Conservation (phyloP, 2,329 filamentous ascomycete genomes). For the Trichothecium sympodiale region DNA sequence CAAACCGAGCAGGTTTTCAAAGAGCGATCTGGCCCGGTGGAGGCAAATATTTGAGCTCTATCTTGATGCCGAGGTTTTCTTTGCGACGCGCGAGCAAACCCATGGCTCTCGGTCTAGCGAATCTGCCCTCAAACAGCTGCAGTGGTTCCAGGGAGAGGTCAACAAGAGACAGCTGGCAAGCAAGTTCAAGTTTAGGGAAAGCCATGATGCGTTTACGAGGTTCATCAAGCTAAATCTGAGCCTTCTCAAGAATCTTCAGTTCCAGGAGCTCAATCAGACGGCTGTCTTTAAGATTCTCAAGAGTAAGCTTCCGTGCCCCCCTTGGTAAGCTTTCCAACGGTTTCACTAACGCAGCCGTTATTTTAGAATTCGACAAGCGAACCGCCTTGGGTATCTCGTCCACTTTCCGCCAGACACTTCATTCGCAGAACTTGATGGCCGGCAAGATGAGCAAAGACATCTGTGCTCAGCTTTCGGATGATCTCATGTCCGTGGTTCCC, state of each 20-base stretch:
- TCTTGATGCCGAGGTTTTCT: slow-evolving; percentile 69
- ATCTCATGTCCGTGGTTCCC: slow-evolving; percentile 63
- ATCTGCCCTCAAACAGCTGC: slow-evolving; percentile 55
- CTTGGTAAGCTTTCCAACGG: not conserved
- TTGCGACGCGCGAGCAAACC: slow-evolving; percentile 63
- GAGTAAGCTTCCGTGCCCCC: slow-evolving; percentile 36
- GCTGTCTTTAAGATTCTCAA: slow-evolving; percentile 79
- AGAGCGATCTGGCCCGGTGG: slow-evolving; percentile 64
- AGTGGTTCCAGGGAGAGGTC: slow-evolving; percentile 63
- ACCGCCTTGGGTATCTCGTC: slow-evolving; percentile 61
- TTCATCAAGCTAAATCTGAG: slow-evolving; percentile 65
- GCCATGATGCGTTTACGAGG: slow-evolving; percentile 49
- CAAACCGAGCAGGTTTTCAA: slow-evolving; percentile 49
- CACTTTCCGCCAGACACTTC: slow-evolving; percentile 48
- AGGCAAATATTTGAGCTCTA: slow-evolving; percentile 75
- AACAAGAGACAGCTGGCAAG: slow-evolving; percentile 45
- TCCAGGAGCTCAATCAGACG: slow-evolving; percentile 72
- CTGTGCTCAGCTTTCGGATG: slow-evolving; percentile 61
- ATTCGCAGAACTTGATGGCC: slow-evolving; percentile 49
- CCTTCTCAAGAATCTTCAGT: slow-evolving; percentile 70
- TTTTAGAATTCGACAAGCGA: slow-evolving; percentile 80
- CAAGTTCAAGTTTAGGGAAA: slow-evolving; percentile 56
- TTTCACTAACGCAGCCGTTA: slow-evolving; percentile 22
- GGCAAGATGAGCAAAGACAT: slow-evolving; percentile 63
- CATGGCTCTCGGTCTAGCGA: slow-evolving; percentile 56